phyloP scores from a whole-genome alignment of 495 filamentous ascomycete genomes.

The Aspergillus campestris region DNA sequence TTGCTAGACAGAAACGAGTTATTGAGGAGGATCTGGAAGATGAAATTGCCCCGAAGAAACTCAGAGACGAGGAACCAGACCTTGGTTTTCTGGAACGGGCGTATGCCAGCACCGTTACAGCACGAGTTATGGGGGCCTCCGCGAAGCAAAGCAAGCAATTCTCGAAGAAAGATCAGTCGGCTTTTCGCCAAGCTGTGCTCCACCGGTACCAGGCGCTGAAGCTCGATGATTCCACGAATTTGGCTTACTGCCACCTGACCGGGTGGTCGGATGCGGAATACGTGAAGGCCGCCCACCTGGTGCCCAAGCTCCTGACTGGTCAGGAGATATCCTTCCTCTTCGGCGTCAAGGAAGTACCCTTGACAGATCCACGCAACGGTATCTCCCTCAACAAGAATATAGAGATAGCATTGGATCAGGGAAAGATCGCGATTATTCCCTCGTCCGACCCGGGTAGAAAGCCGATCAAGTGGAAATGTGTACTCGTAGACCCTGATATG shows the following conservation, averaged over 20 bases:
- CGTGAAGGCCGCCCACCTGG: constrained; percentile 14
- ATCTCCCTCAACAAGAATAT: too few relatives aligned
- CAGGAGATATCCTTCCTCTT: constrained; percentile 11
- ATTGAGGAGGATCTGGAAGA: constrained; percentile 1
- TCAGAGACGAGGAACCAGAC: background rate
- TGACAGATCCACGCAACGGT: constrained; percentile 1
- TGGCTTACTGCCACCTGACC: constrained; percentile 7
- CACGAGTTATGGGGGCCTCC: constrained; percentile 8
- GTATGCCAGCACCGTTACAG: constrained; percentile 6
- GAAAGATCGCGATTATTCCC: too few relatives aligned
- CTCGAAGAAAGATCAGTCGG: background rate
- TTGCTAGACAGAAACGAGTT: background rate
- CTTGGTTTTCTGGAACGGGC: constrained; percentile 7
- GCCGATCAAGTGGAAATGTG: too few relatives aligned
- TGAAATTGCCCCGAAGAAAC: constrained; percentile 1
- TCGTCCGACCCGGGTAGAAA: too few relatives aligned
- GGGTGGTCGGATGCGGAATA: background rate
- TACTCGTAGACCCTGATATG: too few relatives aligned
- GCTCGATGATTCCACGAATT: background rate
- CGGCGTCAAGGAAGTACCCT: constrained; percentile 6
- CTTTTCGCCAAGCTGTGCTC: constrained; percentile 5
- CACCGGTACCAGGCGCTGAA: background rate
- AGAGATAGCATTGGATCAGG: too few relatives aligned
- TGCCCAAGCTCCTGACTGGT: constrained; percentile 7
- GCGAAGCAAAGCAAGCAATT: background rate